These are phyloP conservation scores for Kodamaea sagamina DNA, from an alignment of 805 yeast genomes.

Conservation along the genomic window DNA sequence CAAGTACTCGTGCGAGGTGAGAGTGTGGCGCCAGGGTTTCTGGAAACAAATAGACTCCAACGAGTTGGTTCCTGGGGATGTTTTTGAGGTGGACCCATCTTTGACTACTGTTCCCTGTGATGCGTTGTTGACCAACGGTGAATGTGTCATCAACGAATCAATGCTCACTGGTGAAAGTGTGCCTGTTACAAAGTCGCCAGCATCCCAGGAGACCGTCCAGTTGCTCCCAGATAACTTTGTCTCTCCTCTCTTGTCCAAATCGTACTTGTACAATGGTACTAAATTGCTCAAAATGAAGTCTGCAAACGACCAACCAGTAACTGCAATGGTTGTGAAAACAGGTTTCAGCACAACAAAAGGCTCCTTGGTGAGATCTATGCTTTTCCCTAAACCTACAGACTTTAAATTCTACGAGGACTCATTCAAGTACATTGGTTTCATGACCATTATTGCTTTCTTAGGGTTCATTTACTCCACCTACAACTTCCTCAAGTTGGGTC, in stretches of 20 bases:
- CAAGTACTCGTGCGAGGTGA: constrained; percentile 70
- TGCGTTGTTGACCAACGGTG: constrained; percentile 83
- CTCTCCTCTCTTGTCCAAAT: constrained; percentile 65
- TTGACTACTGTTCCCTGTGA: constrained; percentile 82
- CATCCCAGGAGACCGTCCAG: constrained; percentile 61
- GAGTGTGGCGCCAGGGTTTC: constrained; percentile 90
- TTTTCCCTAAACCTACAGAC: constrained; percentile 92
- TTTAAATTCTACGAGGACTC: constrained; percentile 94
- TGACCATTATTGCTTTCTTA: constrained; percentile 78
- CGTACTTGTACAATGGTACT: constrained; percentile 86
- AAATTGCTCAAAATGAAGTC: constrained; percentile 80
- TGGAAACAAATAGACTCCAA: constrained; percentile 80
- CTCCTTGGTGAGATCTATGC: constrained; percentile 88
- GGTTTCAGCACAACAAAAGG: constrained; percentile 98
- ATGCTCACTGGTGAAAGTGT: constrained; percentile 99
- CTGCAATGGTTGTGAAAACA: constrained; percentile 84
- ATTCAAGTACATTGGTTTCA: constrained; percentile 92
- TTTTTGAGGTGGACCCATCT: constrained; percentile 88
- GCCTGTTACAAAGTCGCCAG: constrained; percentile 83
- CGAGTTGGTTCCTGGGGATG: constrained; percentile 93
- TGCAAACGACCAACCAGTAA: constrained; percentile 71
- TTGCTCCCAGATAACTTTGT: constrained; percentile 61
- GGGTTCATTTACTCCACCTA: constrained; percentile 86
- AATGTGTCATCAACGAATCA: constrained; percentile 94
- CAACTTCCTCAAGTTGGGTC: constrained; percentile 76